These are phyloP conservation scores for Globisporangium cystogenes DNA, from an alignment of 352 stramenopile species.

Conservation along the genomic window DNA sequence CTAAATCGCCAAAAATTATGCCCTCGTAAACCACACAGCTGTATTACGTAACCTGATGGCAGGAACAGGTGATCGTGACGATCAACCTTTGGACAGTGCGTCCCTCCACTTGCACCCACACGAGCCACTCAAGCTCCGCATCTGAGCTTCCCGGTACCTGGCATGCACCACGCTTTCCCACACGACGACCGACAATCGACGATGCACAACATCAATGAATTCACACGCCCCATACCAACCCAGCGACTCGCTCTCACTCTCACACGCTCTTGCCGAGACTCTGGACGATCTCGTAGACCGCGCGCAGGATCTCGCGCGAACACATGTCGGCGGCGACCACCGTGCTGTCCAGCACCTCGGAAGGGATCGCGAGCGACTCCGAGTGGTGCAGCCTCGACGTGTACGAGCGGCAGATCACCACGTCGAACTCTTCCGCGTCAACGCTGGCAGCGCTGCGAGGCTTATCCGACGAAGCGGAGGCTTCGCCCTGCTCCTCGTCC, in stretches of 20 bases:
- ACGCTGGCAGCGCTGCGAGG: no score
- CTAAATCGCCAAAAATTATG: not conserved
- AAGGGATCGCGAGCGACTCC: not conserved
- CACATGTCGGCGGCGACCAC: conserved; percentile 12
- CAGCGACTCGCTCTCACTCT: no score
- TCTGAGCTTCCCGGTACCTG: no score
- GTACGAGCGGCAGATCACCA: conserved; percentile 9
- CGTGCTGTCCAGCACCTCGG: conserved; percentile 6
- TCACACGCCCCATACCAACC: no score
- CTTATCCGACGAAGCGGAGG: no score
- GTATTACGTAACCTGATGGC: not conserved
- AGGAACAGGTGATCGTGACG: no score
- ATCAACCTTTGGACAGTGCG: no score
- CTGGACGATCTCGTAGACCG: conserved; percentile 11
- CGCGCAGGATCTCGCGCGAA: conserved; percentile 13
- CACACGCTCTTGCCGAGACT: not conserved
- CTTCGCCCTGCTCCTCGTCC: not conserved
- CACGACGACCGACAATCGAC: no score
- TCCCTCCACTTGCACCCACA: no score
- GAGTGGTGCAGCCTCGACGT: conserved; percentile 7
- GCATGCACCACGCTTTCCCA: no score
- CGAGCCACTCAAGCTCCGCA: no score
- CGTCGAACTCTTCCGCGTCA: not conserved
- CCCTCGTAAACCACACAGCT: not conserved
- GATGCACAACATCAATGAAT: no score